These are phyloP conservation scores for Magnolia sinica DNA, from an alignment of 164 flowering plant species.

Conservation along the genomic window DNA sequence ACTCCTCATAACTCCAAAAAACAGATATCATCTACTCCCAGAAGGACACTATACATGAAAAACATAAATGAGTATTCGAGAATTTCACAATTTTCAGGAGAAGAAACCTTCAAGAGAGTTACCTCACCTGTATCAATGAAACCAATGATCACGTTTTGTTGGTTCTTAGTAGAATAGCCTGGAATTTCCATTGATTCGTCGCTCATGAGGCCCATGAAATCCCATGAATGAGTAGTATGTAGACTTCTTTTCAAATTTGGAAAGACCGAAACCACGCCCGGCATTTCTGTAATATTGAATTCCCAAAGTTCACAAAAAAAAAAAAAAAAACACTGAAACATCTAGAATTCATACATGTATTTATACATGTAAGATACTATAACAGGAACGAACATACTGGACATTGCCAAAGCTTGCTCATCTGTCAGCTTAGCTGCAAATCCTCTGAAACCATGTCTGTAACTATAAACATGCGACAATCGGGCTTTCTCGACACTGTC, in stretches of 20 bases:
- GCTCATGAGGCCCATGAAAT: conserved; percentile 69
- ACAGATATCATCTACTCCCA: neutral
- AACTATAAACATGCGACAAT: conserved; percentile 69
- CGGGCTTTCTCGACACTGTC: conserved; percentile 52
- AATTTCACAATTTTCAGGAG: neutral
- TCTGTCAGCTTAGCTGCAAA: conserved; percentile 71
- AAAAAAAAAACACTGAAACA: neutral
- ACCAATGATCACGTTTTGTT: conserved; percentile 67
- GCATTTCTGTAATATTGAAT: conserved; percentile 46
- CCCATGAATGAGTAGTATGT: conserved; percentile 90
- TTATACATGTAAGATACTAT: neutral
- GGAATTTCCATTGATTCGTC: conserved; percentile 71
- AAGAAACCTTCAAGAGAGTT: neutral
- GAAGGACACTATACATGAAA: too few relatives aligned
- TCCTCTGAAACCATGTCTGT: conserved; percentile 69
- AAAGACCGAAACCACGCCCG: conserved; percentile 81
- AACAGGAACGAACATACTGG: conserved; percentile 32
- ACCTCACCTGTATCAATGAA: conserved; percentile 70
- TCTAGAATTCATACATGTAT: neutral
- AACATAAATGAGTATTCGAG: too few relatives aligned
- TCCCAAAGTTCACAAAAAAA: neutral
- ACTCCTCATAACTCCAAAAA: neutral
- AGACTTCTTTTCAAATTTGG: conserved; percentile 53
- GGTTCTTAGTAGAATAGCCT: conserved; percentile 66
- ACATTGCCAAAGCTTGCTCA: conserved; percentile 52